These are phyloP conservation scores for Blastobotrys niveus DNA, from an alignment of 1,139 yeast genomes.

Conservation along the genomic window DNA sequence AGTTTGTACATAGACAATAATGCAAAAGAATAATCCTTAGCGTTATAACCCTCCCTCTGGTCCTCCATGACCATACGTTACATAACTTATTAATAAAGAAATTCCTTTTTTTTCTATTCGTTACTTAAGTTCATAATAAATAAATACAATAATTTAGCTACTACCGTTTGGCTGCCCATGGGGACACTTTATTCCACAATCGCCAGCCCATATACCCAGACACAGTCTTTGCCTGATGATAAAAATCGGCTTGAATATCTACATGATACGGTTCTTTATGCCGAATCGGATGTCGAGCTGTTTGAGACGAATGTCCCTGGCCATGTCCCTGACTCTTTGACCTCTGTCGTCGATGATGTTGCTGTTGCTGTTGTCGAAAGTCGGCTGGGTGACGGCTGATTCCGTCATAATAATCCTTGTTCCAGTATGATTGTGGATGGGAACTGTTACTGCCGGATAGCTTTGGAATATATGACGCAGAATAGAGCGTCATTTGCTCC, in stretches of 20 bases:
- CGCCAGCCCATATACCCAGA: slow-evolving; percentile 27
- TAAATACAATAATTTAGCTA: not conserved
- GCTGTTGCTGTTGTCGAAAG: not conserved
- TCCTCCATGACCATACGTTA: no score
- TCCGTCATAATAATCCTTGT: slow-evolving; percentile 1
- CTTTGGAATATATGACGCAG: slow-evolving; percentile 5
- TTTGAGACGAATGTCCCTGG: not conserved
- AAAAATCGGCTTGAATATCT: slow-evolving; percentile 20
- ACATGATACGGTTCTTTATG: slow-evolving; percentile 2
- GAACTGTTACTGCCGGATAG: not conserved
- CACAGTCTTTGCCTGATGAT: slow-evolving; percentile 25
- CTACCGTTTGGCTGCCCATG: slow-evolving; percentile 19
- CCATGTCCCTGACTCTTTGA: not conserved
- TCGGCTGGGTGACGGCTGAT: no score
- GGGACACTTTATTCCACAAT: slow-evolving; percentile 20
- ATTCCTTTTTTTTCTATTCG: not conserved
- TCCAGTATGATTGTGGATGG: slow-evolving; percentile 10
- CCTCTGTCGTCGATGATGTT: slow-evolving; percentile 1
- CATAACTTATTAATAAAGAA: not conserved
- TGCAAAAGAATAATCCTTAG: not conserved
- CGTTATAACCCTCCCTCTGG: no score
- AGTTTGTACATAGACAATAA: not conserved
- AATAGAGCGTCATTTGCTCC: slow-evolving; percentile 12
- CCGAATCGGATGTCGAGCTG: not conserved
- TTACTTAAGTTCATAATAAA: not conserved